These are phyloP conservation scores for Luffa acutangula DNA, from an alignment of 306 rosid genomes.

Conservation along the genomic window DNA sequence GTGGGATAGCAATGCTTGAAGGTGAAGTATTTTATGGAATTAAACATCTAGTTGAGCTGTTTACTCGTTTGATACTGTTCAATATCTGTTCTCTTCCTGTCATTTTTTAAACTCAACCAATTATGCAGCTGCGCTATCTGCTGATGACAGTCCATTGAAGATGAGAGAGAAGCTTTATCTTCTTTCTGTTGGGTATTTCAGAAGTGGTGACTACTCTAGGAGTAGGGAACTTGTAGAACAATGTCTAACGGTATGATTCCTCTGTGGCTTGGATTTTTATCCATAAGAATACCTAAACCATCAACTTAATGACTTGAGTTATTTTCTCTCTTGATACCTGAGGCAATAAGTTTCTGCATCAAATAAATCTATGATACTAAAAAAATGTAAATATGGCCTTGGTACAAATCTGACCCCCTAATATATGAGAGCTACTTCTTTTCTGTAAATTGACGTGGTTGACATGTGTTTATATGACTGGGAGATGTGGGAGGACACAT, in stretches of 20 bases:
- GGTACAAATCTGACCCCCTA: not conserved
- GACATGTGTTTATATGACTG: not conserved
- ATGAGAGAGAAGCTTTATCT: slow-evolving; percentile 77
- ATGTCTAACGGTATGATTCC: slow-evolving; percentile 46
- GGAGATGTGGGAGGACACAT: not conserved
- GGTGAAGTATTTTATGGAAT: slow-evolving; percentile 22
- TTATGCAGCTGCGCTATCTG: slow-evolving; percentile 51
- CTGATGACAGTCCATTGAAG: slow-evolving; percentile 33
- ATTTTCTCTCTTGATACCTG: not conserved
- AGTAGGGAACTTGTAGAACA: slow-evolving; percentile 63
- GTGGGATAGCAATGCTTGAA: slow-evolving; percentile 96
- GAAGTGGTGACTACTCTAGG: slow-evolving; percentile 51
- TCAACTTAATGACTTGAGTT: not conserved
- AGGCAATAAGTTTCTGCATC: not conserved
- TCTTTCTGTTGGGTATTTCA: slow-evolving; percentile 79
- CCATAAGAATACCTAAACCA: not conserved
- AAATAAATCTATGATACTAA: not conserved
- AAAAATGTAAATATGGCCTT: not conserved
- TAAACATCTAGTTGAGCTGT: not conserved
- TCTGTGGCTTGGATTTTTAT: not conserved
- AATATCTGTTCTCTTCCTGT: not conserved
- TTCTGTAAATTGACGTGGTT: not conserved
- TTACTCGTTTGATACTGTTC: not conserved
- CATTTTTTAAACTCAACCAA: not conserved
- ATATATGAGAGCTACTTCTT: not conserved